Evolutionary conservation across 2,329 filamentous ascomycete genomes (phyloP).

Genomic region (Aspergillus quadricinctus): DNA sequence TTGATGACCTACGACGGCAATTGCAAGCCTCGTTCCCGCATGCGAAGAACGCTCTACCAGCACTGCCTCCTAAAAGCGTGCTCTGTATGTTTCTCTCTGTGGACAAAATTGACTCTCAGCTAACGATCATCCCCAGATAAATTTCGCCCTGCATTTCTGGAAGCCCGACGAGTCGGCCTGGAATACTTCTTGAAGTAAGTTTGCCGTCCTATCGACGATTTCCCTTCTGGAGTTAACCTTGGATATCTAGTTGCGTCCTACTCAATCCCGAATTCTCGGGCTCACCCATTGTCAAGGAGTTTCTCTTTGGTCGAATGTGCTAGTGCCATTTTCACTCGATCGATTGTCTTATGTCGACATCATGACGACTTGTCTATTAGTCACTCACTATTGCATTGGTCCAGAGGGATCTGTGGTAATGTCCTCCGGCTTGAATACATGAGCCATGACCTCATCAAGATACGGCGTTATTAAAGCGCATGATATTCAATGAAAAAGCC

Average conservation of each 20-base stretch:
- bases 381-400: conserved; percentile 1
- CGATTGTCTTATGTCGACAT: background rate
- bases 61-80: conserved; percentile 83
- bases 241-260: conserved; percentile 67
- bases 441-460: background rate
- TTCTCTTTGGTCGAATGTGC: conserved; percentile 59
- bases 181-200: conserved; percentile 91
- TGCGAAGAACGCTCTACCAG: conserved; percentile 80
- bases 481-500: background rate
- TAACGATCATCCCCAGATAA: conserved; percentile 41
- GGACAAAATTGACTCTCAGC: background rate
- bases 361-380: background rate
- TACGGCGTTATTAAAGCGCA: background rate
- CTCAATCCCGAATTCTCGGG: conserved; percentile 91
- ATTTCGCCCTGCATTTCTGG: conserved; percentile 79
- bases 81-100: conserved; percentile 57
- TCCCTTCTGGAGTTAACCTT: background rate
- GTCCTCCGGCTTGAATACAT: background rate
- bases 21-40: conserved; percentile 78
- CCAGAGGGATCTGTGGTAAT: background rate
- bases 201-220: background rate
- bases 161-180: conserved; percentile 74
- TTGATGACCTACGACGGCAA: conserved; percentile 72
- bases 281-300: conserved; percentile 86
- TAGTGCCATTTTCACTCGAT: conserved; percentile 5